phyloP scores from a whole-genome alignment of 148 eudicot genomes.

The Silene conica region DNA sequence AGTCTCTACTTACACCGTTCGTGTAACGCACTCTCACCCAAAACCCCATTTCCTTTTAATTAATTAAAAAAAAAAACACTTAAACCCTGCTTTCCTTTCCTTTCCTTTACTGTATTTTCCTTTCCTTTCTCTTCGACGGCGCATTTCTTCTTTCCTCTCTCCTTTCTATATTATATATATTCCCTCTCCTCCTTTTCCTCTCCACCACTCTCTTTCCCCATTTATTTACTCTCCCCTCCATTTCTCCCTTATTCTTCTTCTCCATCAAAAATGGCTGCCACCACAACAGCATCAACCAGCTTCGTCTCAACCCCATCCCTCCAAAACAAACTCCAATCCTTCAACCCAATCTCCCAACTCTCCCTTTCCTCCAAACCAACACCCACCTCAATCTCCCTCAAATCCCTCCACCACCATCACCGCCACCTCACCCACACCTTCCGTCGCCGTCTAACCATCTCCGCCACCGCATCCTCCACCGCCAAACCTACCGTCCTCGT shows the following conservation, averaged over 20 bases:
- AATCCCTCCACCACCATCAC: constrained; percentile 26
- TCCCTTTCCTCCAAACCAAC: constrained; percentile 36
- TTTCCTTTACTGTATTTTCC: no score
- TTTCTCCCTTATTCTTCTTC: neutral
- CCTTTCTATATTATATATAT: no score
- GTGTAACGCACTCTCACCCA: constrained; percentile 7
- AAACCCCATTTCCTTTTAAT: constrained; percentile 2
- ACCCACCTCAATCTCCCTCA: constrained; percentile 27
- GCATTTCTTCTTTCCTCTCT: neutral
- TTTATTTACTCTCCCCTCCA: neutral
- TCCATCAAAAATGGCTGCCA: constrained; percentile 29
- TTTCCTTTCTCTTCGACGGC: constrained; percentile 4
- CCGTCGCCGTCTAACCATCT: constrained; percentile 10
- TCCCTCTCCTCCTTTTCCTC: neutral
- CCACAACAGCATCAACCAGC: constrained; percentile 20
- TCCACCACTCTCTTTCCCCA: neutral
- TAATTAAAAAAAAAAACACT: neutral
- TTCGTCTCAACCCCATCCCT: constrained; percentile 16
- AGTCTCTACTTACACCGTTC: constrained; percentile 18
- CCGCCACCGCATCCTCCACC: constrained; percentile 34
- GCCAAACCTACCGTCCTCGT: constrained; percentile 81
- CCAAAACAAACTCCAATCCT: constrained; percentile 5
- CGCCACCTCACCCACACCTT: constrained; percentile 21
- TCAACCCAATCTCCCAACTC: constrained; percentile 23
- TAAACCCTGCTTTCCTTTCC: constrained; percentile 12